phyloP scores from a whole-genome alignment of 257 asterid species.

The Plantago ovata region DNA sequence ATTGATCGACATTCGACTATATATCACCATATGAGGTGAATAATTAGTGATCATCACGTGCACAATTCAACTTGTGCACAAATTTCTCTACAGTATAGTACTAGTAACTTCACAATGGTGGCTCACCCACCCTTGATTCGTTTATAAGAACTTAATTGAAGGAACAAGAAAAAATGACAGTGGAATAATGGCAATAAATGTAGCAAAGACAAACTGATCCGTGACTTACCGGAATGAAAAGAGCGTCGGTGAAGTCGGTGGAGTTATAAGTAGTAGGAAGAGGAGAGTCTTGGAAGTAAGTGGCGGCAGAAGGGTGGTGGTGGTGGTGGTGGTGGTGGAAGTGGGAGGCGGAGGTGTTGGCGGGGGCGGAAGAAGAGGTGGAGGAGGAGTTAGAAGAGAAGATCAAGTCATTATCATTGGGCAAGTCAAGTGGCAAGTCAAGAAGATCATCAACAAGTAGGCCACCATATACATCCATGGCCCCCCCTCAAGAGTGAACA shows the following conservation, averaged over 20 bases:
- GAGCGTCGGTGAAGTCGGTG: conserved; percentile 40
- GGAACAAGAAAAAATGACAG: too few species aligned
- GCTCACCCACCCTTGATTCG: too few species aligned
- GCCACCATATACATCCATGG: conserved; percentile 56
- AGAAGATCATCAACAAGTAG: conserved; percentile 58
- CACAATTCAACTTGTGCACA: too few species aligned
- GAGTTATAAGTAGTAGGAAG: conserved; percentile 24
- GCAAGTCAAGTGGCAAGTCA: conserved; percentile 59
- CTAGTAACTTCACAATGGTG: too few species aligned
- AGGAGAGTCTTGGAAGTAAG: conserved; percentile 17
- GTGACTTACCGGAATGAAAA: conserved; percentile 47
- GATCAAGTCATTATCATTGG: conserved; percentile 40
- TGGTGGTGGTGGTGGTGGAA: conserved; percentile 31
- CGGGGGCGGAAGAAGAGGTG: conserved; percentile 27
- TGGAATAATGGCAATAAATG: too few species aligned
- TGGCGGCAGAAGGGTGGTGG: conserved; percentile 28
- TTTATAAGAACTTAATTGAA: too few species aligned
- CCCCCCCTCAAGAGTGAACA: not conserved
- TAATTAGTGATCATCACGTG: too few species aligned
- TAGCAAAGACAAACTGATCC: not conserved
- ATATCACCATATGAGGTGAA: too few species aligned
- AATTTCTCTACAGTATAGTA: too few species aligned
- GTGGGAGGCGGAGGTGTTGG: conserved; percentile 28
- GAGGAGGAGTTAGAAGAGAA: conserved; percentile 33
- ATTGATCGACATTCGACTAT: too few species aligned